Base-by-base conservation (phyloP, 495 filamentous ascomycete genomes). In the Beverwykella pulmonaria region DNA sequence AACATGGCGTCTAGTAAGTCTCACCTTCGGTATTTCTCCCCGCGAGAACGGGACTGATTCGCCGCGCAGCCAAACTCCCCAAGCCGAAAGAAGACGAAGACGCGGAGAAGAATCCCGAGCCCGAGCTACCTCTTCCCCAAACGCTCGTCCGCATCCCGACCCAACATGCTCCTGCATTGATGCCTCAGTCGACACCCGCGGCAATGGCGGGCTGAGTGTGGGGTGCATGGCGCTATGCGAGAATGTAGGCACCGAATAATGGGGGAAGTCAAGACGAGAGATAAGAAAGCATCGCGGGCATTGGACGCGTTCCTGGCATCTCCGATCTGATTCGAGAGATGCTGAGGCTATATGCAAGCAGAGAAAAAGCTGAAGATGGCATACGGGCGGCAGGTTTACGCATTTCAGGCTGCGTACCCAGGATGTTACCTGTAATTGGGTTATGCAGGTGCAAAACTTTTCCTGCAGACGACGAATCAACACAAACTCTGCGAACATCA, bases 1-100 rank as follows among this genome's bases (percentile, higher is more conserved):
- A 90, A 89, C 73, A 95, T 98, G 87, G 93, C 95, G 61, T 96
- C 92, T 56, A 86, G 94, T 98, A 86, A 75, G 90, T 77, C 66
- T 70, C 30, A 5, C 52, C 49, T 32, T 47, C 32, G 26, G 15
- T 4, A 57, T 27, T 29, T 53, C 17, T 2, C 15, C 20, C 14
- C 26, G 61, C 32, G 36, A 26, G 53, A 17, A 39, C n/a, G 15
- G 0, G 53, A 36, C 59, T 63, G 29, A 63, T 58, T 59, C 61
- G 49, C 50, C 2, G 30, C 14, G 32, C n/a, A 87, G 86, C 80
- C 60, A 86, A 84, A 82, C 80, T 87, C 47, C 82, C 84, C 29
- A 83, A 81, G 73, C 82, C 85, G n/a, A 84, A 86, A 77, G 77
- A 81, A 55, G 80, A 77, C 17, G 74, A 75, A 27, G 76, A 77